Percentiles rank a stretch among this genome's conserved stretches.
Evolutionary conservation across 2,329 filamentous ascomycete genomes (phyloP).

Genomic region (Fusarium phyllophilum): DNA sequence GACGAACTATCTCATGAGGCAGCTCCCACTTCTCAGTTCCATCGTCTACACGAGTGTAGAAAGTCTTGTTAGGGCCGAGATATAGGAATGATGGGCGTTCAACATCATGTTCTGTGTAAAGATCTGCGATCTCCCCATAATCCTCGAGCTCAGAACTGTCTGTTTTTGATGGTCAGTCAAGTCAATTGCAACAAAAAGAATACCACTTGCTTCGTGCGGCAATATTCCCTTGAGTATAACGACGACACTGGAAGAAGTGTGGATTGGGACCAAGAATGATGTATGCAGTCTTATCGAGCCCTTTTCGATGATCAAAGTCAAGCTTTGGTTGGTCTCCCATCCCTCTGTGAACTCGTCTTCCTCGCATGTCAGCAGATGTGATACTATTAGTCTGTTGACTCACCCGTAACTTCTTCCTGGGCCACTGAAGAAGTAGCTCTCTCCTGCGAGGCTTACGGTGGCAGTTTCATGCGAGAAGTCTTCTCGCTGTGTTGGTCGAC

Average conservation of each 20-base stretch:
- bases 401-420: constrained; percentile 34
- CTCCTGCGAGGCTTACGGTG: constrained; percentile 31
- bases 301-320: constrained; percentile 17
- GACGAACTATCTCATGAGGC: not conserved
- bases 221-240: constrained; percentile 20
- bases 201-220: constrained; percentile 24
- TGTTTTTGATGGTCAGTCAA: not conserved
- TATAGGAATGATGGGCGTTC: constrained; percentile 38
- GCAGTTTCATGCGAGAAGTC: constrained; percentile 23
- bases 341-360: constrained; percentile 10
- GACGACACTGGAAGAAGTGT: constrained; percentile 38
- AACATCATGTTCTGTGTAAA: constrained; percentile 32
- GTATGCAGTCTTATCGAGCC: constrained; percentile 13
- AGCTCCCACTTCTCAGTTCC: constrained; percentile 33
- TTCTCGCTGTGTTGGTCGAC: not conserved
- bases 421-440: constrained; percentile 38
- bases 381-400: not conserved
- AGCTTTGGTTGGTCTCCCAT: not conserved
- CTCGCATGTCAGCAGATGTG: not conserved
- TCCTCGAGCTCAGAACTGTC: constrained; percentile 30
- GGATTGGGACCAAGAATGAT: constrained; percentile 34
- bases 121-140: constrained; percentile 27
- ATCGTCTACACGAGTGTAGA: constrained; percentile 32
- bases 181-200: too few species aligned
- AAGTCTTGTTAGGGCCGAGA: constrained; percentile 29